Evolutionary conservation across 345 rosid genomes (phyloP).

Genomic region (Hibiscus trionum): DNA sequence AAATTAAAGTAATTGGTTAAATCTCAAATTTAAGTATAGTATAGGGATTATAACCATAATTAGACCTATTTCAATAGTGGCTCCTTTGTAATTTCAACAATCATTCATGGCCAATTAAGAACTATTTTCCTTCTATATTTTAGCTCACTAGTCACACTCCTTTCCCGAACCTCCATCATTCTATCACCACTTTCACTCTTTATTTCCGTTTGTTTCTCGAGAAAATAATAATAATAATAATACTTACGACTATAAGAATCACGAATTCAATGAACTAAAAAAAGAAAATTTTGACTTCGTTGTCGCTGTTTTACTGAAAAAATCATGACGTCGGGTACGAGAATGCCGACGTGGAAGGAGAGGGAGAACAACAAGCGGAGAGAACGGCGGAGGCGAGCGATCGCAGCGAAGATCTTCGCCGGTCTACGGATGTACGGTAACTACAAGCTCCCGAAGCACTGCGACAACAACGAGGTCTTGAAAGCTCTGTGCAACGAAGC

Average conservation of each 20-base stretch:
- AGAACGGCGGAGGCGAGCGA: slow-evolving; percentile 85
- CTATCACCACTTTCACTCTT: slow-evolving; percentile 14
- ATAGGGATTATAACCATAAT: background rate
- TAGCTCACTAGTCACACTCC: slow-evolving; percentile 13
- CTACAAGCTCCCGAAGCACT: slow-evolving; percentile 92
- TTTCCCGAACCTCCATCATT: slow-evolving; percentile 19
- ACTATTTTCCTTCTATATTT: background rate
- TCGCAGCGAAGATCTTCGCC: slow-evolving; percentile 89
- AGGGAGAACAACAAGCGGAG: slow-evolving; percentile 93
- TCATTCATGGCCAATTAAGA: slow-evolving; percentile 13
- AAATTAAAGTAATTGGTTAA: background rate
- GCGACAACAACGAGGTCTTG: slow-evolving; percentile 94
- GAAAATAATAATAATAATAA: background rate
- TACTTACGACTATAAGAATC: background rate
- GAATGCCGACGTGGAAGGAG: slow-evolving; percentile 99
- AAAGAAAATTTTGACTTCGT: background rate
- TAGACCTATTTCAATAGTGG: slow-evolving; percentile 9
- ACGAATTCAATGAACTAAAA: background rate
- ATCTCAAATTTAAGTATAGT: background rate
- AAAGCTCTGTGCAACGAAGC: slow-evolving; percentile 94
- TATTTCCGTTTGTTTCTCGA: slow-evolving; percentile 16
- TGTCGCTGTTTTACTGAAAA: background rate
- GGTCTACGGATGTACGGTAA: slow-evolving; percentile 89
- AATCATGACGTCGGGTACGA: slow-evolving; percentile 74
- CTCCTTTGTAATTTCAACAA: slow-evolving; percentile 17